A percentile compares a stretch with the other conserved stretches of the same genome.
These are phyloP conservation scores for Saccharomycopsis vini DNA, from an alignment of 805 yeast species.

Conservation along the genomic window DNA sequence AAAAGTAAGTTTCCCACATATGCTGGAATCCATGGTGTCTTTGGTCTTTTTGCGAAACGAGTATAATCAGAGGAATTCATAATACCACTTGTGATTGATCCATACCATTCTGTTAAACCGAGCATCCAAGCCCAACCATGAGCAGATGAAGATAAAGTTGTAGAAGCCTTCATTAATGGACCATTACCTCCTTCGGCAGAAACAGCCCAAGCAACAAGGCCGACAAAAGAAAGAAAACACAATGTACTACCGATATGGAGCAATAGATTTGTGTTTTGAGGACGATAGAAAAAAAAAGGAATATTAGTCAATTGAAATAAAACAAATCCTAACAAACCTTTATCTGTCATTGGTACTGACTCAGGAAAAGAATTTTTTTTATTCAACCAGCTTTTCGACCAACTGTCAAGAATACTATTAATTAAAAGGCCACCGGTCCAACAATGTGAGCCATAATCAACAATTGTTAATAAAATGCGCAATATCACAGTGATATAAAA, in stretches of 20 bases:
- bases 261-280: slow-evolving; percentile 22
- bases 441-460: slow-evolving; percentile 23
- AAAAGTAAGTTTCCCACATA: slow-evolving; percentile 26
- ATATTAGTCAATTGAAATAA: slow-evolving; percentile 23
- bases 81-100: slow-evolving; percentile 32
- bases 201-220: slow-evolving; percentile 27
- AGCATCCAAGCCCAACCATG: slow-evolving; percentile 35
- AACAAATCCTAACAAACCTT: slow-evolving; percentile 31
- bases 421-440: slow-evolving; percentile 24
- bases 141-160: slow-evolving; percentile 8
- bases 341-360: slow-evolving; percentile 29
- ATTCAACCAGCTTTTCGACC: slow-evolving; percentile 22
- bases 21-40: slow-evolving; percentile 27
- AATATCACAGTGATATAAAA: slow-evolving; percentile 21
- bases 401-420: slow-evolving; percentile 20
- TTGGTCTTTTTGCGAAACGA: slow-evolving; percentile 29
- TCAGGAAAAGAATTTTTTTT: slow-evolving; percentile 27
- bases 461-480: slow-evolving; percentile 21
- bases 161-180: slow-evolving; percentile 20
- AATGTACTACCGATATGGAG: slow-evolving; percentile 19
- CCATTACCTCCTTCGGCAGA: slow-evolving; percentile 29
- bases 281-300: slow-evolving; percentile 20
- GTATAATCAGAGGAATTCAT: slow-evolving; percentile 27
- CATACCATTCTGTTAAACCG: slow-evolving; percentile 33
- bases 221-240: slow-evolving; percentile 29